Base-by-base conservation (phyloP, 2,329 filamentous ascomycete species). In the Apiospora rasikravindrae region DNA sequence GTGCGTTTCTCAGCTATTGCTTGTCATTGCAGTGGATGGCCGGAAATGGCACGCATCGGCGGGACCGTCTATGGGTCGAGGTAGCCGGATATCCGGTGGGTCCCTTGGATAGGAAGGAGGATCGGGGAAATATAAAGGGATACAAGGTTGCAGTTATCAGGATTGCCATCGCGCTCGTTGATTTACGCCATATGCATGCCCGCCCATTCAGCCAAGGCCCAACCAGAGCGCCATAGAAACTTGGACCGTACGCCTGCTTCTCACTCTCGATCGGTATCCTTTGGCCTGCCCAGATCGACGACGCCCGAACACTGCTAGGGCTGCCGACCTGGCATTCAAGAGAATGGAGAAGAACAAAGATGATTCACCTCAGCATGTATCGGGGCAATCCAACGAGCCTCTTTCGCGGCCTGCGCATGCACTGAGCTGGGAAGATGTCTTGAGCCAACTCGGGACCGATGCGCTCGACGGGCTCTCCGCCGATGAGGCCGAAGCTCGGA, bases 361-460 rank as follows among this genome's bases (percentile, higher is more conserved):
- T 13, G 64, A 10, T 22, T 22, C 33, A n/a, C 33, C 47, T 19
- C 45, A 61, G 24, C 71, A 72, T 26, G 69, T 71, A 1, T 70
- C 69, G 14, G 71, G 71, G 1, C 71, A 69, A 29, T 57, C 47
- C 47, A 69, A 69, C 47, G 47, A 74, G 69, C 85, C 85, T 44
- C 80, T 92, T n/a, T 86, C 88, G 7, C 80, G 83, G 70, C 88
- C 89, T 10, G 87, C 90, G 26, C 90, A 92, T 77, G 82, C 86
- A 51, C 82, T 92, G 68, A 77, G 82, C 47, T 84, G 81, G 76
- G 82, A 84, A 33, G 78, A 84, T 66, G 84, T 88, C 45, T 82
- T 87, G 61, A 79, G 84, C 11, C 87, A 92, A 77, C 83, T 91
- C 19, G 80, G 82, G 4, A 85, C 86, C 71, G 84, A 90, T 76